A percentile compares a stretch with the other conserved stretches of the same genome.
Evolutionary conservation across 768 basidiomycete genomes (phyloP).

Genomic region (Suillus cothurnatus): DNA sequence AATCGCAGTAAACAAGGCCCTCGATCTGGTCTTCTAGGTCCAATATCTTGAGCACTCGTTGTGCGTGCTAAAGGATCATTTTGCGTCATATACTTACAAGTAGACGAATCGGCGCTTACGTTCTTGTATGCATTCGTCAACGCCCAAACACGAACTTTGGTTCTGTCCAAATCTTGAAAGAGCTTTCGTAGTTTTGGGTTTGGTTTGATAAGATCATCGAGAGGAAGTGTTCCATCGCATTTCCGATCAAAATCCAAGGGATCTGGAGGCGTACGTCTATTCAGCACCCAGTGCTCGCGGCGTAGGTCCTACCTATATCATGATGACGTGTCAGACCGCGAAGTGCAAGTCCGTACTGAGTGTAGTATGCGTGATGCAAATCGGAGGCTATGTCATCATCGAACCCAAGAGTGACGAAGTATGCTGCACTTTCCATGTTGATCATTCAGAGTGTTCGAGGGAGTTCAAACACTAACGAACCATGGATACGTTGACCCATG

Average conservation of each 20-base stretch:
- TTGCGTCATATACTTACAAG: constrained; percentile 11
- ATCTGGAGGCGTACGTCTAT: constrained; percentile 43
- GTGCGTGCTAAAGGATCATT: constrained; percentile 61
- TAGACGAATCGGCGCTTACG: constrained; percentile 42
- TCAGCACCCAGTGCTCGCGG: background rate
- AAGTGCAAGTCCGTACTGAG: constrained; percentile 79
- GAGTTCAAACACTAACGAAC: constrained; percentile 37
- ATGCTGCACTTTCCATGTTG: constrained; percentile 45
- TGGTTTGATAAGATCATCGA: constrained; percentile 77
- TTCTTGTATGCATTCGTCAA: constrained; percentile 83
- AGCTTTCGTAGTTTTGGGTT: constrained; percentile 63
- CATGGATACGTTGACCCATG: constrained; percentile 81
- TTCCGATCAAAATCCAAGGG: constrained; percentile 82
- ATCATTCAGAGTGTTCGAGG: background rate
- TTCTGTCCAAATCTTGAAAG: constrained; percentile 77
- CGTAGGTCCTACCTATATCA: constrained; percentile 51
- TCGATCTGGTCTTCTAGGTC: constrained; percentile 70
- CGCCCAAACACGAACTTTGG: constrained; percentile 80
- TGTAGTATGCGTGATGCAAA: constrained; percentile 74
- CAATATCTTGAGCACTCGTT: constrained; percentile 76
- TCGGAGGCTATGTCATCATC: constrained; percentile 66
- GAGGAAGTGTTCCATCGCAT: constrained; percentile 82
- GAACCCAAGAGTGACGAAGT: constrained; percentile 74
- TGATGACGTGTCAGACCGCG: constrained; percentile 79
- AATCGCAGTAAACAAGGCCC: constrained; percentile 81